Base-by-base conservation (phyloP, 2,329 filamentous ascomycete genomes). In the Penicillium hesseltinei region DNA sequence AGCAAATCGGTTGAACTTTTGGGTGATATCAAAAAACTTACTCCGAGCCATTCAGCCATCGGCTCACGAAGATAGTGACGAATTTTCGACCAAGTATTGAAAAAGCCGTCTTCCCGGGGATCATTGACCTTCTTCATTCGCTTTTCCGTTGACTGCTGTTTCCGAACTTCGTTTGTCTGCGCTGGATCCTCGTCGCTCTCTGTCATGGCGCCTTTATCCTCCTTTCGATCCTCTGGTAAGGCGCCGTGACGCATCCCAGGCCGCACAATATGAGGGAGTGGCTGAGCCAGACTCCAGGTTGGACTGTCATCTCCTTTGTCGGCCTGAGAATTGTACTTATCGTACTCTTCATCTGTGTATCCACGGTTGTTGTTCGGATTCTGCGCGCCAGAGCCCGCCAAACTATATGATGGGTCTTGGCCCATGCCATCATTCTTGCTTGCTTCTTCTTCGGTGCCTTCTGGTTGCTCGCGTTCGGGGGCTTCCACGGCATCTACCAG, bases 241-340 rank as follows among this genome's bases (percentile, higher is more conserved):
- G 60, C 58, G 23, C 55, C 56, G 10, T 58, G 58, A 10, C 56
- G 59, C 80, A 81, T 82, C 3, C 80, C 80, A 17, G 75, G 73
- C 27, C 80, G 74, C 21, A 82, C 70, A 0, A 81, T 80, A 55
- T 78, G 79, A 23, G 80, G 80, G 5, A 82, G 66, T 2, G 81
- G 80, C 59, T 80, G 76, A 0, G 78, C 78, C 33, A 82, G 63
- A 63, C 79, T 77, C 75, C 80, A 82, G 42, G 82, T 73, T 3
- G 80, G 80, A 5, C 58, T 56, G 6, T 79, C 75, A 0, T 73
- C 66, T 19, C 76, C 72, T 55, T 80, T 74, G n/a, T 78, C 78
- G 49, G 81, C 82, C 35, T 78, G 76, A 2, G 80, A 79, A 51
- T 82, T 82, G 13, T 80, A 67, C 9, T 76, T 15, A 17, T 50